Base-by-base conservation (phyloP, 208 protist species). In the Acanthamoeba healyi region DNA sequence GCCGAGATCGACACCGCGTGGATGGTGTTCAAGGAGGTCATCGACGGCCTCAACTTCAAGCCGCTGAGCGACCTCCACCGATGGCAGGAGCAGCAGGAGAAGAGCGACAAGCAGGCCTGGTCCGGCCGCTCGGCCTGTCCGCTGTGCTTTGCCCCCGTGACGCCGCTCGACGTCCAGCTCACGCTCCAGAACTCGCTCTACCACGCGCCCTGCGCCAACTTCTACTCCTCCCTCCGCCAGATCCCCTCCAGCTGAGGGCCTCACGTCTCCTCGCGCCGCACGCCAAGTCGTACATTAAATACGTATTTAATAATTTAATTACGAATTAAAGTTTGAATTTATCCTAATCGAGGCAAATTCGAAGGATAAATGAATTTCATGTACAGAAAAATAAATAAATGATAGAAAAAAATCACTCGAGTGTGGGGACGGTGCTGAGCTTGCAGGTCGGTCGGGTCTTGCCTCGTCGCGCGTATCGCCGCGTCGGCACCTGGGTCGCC, bases 181-280 rank as follows among this genome's bases (percentile, higher is more conserved):
- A 1, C 29, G 67, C 67, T 77, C 17, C 67, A 77, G 4, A 10
- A 22, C 14, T 22, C 67, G n/a, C 67, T 40, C 36, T 77, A 77
- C 36, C 67, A 77, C 36, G 67, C 67, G 32, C 67, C 67, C 7
- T 77, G 67, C 34, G 67, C 67, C 67, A 77, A 77, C 67, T 77
- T 77, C 32, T 77, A 77, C 32, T 34, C 67, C 0, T 77, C 67
- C 34, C 29, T 77, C 36, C 67, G 67, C 67, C 67, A 77, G 67
- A 77, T 77, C 67, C 67, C 67, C 29, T 42, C 67, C 56, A 32
- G 24, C 9, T 63, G 24, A 24, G 24, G 24, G 49, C 15, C 49
- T 15, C 15, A 6, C 15, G 6, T 15, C 10, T 54, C 49, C 49
- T 54, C 15, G 49, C 10, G 49, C 49, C 49, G 6, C 49, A 14